phyloP scores from a whole-genome alignment of 805 yeast species.

The Monosporozyma siamensis region DNA sequence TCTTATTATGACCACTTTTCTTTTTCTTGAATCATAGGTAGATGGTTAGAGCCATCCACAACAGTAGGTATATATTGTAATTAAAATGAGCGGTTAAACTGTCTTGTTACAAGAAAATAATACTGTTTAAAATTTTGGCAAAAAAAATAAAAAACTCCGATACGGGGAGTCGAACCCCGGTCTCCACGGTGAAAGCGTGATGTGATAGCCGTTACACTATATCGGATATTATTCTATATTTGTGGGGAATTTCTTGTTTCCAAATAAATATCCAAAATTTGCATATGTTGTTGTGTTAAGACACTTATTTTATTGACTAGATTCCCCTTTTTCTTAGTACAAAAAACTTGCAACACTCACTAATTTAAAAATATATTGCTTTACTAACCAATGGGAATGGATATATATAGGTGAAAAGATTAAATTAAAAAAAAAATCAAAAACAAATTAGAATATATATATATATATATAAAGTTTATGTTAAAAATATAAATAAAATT shows the following conservation, averaged over 20 bases:
- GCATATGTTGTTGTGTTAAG: neutral
- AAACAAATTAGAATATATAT: too few relatives aligned
- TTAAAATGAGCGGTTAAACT: neutral
- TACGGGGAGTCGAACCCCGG: conserved; percentile 17
- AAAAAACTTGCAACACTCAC: too few relatives aligned
- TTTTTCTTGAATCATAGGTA: too few relatives aligned
- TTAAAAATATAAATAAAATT: neutral
- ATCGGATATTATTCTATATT: conserved; percentile 6
- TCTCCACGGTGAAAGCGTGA: conserved; percentile 15
- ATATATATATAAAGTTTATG: neutral
- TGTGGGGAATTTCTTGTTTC: neutral
- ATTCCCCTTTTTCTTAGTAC: too few relatives aligned
- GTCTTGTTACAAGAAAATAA: neutral
- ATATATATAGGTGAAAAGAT: too few relatives aligned
- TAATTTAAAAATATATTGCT: too few relatives aligned
- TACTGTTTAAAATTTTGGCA: neutral
- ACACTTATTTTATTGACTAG: too few relatives aligned
- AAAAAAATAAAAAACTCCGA: conserved; percentile 8
- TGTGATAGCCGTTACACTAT: conserved; percentile 16
- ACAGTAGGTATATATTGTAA: too few relatives aligned
- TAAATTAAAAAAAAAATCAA: too few relatives aligned
- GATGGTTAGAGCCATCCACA: too few relatives aligned
- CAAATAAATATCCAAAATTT: neutral
- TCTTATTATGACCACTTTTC: too few relatives aligned
- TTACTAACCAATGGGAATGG: too few relatives aligned